Base-by-base conservation (phyloP, 257 asterid genomes). In the Solanum verrucosum region DNA sequence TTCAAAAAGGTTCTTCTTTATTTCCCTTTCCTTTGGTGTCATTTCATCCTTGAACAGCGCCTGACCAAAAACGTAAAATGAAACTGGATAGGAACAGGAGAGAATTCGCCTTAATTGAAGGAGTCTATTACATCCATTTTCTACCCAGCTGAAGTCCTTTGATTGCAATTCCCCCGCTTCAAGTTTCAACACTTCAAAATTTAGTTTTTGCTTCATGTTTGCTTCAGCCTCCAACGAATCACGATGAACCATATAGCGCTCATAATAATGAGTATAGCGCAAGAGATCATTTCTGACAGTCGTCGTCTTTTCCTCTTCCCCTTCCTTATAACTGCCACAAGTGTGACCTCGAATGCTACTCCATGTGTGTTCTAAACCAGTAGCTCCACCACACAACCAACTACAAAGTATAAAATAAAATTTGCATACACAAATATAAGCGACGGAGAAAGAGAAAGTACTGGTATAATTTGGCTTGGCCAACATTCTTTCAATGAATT, bases 351-450 rank as follows among this genome's bases (percentile, higher is more conserved):
- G 78, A 13, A 93, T 93, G 12, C 34, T 33, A 2, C 65, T 13
- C 92, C 90, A 88, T 1, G 92, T 90, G 89, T 94, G 94, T 2
- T 35, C 78, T 11, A 3, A 0, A 37, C 97, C 97, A 86, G 94
- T 91, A 68, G 94, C 92, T 18, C 87, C 92, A 29, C 97, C 96
- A 89, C 97, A 94, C 35, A 91, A 89, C 97, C 97, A 94, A 90
- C 97, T 94, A 88, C 86, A 87, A 68, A 71, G 33, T 21, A 37
- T 34, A 60, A 27, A 88, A 10, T 20, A 63, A 18, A 40, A 16
- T 27, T 44, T 46, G 4, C 5, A 29, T 9, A 49, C 25, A 42
- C 63, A 44, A 81, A 52, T 33, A 27, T 27, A 46, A 81, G 29
- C 25, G 11, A 81, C 16, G 13, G 85, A 44, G 11, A 27, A 46